Percentiles rank a stretch among this genome's conserved stretches.
Conservation (phyloP, 495 filamentous ascomycete genomes). For the Hypoxylon intermedium region DNA sequence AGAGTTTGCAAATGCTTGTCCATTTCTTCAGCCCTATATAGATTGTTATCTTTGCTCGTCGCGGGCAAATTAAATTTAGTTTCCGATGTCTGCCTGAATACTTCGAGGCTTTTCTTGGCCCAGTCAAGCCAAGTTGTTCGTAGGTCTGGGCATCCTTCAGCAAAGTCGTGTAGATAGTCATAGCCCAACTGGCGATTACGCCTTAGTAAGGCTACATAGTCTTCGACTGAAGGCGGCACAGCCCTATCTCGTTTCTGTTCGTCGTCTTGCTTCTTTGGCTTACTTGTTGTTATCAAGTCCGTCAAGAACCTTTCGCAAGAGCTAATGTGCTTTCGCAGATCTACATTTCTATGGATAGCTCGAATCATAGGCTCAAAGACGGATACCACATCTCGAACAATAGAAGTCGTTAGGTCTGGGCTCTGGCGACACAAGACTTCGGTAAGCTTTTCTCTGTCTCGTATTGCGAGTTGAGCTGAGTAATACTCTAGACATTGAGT, state of each 20-base stretch:
- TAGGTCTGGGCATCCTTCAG: constrained; percentile 66
- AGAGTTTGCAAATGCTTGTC: constrained; percentile 53
- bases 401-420: constrained; percentile 66
- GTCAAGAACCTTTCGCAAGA: constrained; percentile 65
- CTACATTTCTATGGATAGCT: constrained; percentile 65
- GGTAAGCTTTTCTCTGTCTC: constrained; percentile 67
- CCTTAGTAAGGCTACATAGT: constrained; percentile 64
- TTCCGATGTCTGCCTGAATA: constrained; percentile 34
- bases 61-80: neutral
- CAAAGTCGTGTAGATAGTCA: constrained; percentile 67
- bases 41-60: neutral
- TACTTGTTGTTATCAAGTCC: constrained; percentile 62
- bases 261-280: constrained; percentile 37
- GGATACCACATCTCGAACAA: constrained; percentile 60
- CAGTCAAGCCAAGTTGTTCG: constrained; percentile 58
- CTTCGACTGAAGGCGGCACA: constrained; percentile 61
- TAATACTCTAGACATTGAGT: constrained; percentile 65
- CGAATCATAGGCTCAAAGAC: constrained; percentile 73
- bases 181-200: constrained; percentile 62
- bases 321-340: constrained; percentile 64
- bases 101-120: constrained; percentile 43
- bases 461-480: constrained; percentile 61
- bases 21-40: constrained; percentile 51
- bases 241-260: neutral
- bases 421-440: constrained; percentile 61